Conservation (phyloP, 495 filamentous ascomycete genomes). For the Astrothelium macrocarpum region DNA sequence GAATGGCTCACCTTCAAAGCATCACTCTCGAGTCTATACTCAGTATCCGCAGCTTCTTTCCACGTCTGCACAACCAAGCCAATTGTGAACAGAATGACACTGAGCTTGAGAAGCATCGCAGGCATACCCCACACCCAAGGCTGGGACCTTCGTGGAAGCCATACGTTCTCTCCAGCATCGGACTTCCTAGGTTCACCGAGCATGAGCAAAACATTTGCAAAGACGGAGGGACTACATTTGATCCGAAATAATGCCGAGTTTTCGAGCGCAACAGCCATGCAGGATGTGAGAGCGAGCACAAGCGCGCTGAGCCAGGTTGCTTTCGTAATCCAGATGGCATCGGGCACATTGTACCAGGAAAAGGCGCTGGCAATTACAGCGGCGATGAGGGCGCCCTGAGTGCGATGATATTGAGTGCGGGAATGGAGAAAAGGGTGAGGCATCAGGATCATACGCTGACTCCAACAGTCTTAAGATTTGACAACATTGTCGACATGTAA, state of each 20-base stretch:
- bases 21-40: neutral
- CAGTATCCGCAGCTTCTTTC: neutral
- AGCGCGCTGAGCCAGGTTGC: neutral
- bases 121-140: neutral
- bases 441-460: neutral
- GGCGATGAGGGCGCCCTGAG: neutral
- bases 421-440: neutral
- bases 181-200: neutral
- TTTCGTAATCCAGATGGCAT: neutral
- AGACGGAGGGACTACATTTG: neutral
- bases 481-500: conserved; percentile 1
- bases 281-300: neutral
- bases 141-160: neutral
- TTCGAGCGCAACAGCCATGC: neutral
- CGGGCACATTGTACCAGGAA: conserved; percentile 1
- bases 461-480: neutral
- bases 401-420: neutral
- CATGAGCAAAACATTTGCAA: neutral
- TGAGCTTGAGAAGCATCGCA: neutral
- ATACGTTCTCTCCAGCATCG: neutral
- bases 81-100: neutral
- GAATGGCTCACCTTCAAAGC: neutral
- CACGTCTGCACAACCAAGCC: neutral
- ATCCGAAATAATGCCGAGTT: neutral
- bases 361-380: neutral